Conservation (phyloP, 164 flowering plant genomes). For the Vitis labrusca region DNA sequence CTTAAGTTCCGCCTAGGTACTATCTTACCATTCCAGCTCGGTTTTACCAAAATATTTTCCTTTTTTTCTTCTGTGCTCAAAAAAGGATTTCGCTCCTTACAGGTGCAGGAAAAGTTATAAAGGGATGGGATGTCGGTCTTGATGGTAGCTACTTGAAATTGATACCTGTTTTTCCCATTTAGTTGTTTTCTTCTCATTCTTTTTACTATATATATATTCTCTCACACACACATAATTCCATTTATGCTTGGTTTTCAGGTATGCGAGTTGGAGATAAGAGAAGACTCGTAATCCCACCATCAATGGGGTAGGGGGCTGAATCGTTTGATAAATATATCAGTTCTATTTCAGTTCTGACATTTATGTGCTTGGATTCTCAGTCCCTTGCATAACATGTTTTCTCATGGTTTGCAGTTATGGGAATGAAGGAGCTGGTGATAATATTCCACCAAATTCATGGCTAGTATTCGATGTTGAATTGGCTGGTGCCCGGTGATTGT, state of each 20-base stretch:
- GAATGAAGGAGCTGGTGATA: slow-evolving; percentile 26
- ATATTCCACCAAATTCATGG: slow-evolving; percentile 50
- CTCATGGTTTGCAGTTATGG: slow-evolving; percentile 27
- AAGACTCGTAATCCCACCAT: slow-evolving; percentile 44
- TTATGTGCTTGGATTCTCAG: too few relatives aligned
- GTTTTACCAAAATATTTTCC: neutral
- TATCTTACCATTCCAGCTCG: neutral
- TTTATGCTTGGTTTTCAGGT: slow-evolving; percentile 25
- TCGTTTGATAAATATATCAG: neutral
- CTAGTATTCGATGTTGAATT: slow-evolving; percentile 47
- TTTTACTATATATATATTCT: neutral
- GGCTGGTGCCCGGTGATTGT: slow-evolving; percentile 22
- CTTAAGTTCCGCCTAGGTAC: slow-evolving; percentile 46
- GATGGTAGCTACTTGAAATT: slow-evolving; percentile 30
- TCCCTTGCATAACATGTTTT: neutral
- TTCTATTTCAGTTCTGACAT: neutral
- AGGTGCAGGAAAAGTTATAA: slow-evolving; percentile 27
- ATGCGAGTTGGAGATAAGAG: slow-evolving; percentile 55
- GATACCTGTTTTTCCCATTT: neutral
- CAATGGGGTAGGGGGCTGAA: slow-evolving; percentile 32
- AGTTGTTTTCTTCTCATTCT: neutral
- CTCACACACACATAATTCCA: too few relatives aligned
- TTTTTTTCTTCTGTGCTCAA: neutral
- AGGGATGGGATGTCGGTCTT: slow-evolving; percentile 44
- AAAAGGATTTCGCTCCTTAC: slow-evolving; percentile 3